Evolutionary conservation across 1,284 basidiomycete species (phyloP).

Genomic region (Ceratobasidium theobromae): DNA sequence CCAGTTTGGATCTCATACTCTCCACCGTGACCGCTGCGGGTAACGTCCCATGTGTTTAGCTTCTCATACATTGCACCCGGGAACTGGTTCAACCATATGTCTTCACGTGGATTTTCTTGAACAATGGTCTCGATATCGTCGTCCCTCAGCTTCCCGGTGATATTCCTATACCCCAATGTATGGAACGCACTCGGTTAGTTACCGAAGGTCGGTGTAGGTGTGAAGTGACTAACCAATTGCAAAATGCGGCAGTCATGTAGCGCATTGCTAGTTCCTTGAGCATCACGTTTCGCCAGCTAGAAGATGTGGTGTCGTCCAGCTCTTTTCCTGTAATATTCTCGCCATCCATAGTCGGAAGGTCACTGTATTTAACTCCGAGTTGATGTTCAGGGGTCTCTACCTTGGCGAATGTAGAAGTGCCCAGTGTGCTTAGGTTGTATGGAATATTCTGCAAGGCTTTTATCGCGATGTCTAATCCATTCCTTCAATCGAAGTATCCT

Average conservation of each 20-base stretch:
- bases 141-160: not conserved
- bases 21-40: slow-evolving; percentile 9
- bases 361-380: slow-evolving; percentile 63
- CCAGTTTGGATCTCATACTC: slow-evolving; percentile 27
- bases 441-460: slow-evolving; percentile 76
- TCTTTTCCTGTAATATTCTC: slow-evolving; percentile 68
- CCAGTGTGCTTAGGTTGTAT: slow-evolving; percentile 58
- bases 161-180: slow-evolving; percentile 3
- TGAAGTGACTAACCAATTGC: slow-evolving; percentile 70
- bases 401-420: slow-evolving; percentile 38
- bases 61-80: slow-evolving; percentile 28
- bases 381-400: slow-evolving; percentile 69
- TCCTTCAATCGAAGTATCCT: not conserved
- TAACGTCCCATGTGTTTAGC: slow-evolving; percentile 11
- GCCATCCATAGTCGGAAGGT: slow-evolving; percentile 57
- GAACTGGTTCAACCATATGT: not conserved
- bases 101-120: not conserved
- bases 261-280: slow-evolving; percentile 75
- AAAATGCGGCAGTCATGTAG: slow-evolving; percentile 79
- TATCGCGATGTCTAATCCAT: slow-evolving; percentile 60
- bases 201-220: not conserved
- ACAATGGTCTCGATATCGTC: slow-evolving; percentile 23
- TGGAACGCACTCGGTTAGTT: not conserved
- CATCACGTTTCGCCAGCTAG: slow-evolving; percentile 60
- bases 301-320: slow-evolving; percentile 44